phyloP scores from a whole-genome alignment of 1,139 yeast species.

The Casaregolazyma suthepensis region DNA sequence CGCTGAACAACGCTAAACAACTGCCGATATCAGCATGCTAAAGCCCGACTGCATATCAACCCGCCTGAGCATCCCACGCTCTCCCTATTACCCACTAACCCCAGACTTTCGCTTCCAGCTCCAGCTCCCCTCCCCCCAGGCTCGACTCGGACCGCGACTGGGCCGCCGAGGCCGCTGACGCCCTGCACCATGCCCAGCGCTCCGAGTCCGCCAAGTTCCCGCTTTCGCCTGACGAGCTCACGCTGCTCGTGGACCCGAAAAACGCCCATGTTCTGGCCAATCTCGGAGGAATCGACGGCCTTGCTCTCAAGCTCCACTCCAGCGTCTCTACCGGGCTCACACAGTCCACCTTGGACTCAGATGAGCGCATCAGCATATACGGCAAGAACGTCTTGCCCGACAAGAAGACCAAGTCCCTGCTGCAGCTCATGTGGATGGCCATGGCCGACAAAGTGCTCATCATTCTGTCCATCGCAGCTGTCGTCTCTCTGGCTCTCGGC shows the following conservation, averaged over 20 bases:
- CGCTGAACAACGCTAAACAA: no score
- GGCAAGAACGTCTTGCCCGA: conserved; percentile 72
- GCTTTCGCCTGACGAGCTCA: conserved; percentile 28
- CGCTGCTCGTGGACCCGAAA: conserved; percentile 37
- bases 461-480: conserved; percentile 76
- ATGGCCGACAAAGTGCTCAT: conserved; percentile 87
- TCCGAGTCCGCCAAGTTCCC: conserved; percentile 3
- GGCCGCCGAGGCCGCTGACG: conserved; percentile 1
- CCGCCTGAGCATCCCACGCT: no score
- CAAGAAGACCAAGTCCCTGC: conserved; percentile 58
- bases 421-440: conserved; percentile 70
- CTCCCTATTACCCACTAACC: neutral
- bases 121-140: neutral
- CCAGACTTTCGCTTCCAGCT: neutral
- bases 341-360: conserved; percentile 16
- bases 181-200: neutral
- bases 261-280: conserved; percentile 31
- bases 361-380: conserved; percentile 41
- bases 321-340: conserved; percentile 29
- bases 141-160: conserved; percentile 3
- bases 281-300: conserved; percentile 29
- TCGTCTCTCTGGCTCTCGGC: conserved; percentile 84
- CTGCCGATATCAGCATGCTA: no score
- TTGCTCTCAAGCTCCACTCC: conserved; percentile 29
- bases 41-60: no score